These are phyloP conservation scores for Arthrobotrys conoides DNA, from an alignment of 2,329 filamentous ascomycete genomes.

Conservation along the genomic window DNA sequence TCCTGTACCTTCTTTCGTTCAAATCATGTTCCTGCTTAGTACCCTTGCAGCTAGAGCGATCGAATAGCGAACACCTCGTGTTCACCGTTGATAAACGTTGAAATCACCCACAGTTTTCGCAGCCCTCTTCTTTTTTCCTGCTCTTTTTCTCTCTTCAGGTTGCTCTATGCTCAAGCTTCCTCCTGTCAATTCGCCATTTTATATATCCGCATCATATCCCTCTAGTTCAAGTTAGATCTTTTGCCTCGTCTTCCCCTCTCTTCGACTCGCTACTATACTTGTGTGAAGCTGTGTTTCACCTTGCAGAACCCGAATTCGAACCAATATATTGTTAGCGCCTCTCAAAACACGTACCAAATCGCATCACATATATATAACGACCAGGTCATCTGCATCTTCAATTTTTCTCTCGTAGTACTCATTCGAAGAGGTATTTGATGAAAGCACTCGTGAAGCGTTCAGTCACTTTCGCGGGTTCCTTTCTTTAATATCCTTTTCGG, in stretches of 20 bases:
- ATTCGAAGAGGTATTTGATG: slow-evolving; percentile 16
- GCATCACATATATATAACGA: slow-evolving; percentile 35
- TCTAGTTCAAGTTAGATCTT: slow-evolving; percentile 29
- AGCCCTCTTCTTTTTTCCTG: slow-evolving; percentile 31
- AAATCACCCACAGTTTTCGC: slow-evolving; percentile 31
- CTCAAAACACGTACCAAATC: slow-evolving; percentile 45
- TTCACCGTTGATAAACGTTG: slow-evolving; percentile 52
- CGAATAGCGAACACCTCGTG: slow-evolving; percentile 38
- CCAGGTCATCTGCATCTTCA: slow-evolving; percentile 7
- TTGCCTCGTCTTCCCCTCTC: slow-evolving; percentile 40
- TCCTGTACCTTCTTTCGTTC: slow-evolving; percentile 51
- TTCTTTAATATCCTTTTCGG: slow-evolving; percentile 39
- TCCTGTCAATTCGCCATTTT: slow-evolving; percentile 53
- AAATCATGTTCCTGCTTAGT: slow-evolving; percentile 51
- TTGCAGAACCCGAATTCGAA: slow-evolving; percentile 45
- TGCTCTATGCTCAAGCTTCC: slow-evolving; percentile 59
- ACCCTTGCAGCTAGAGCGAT: slow-evolving; percentile 53
- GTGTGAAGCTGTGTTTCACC: slow-evolving; percentile 61
- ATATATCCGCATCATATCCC: slow-evolving; percentile 48
- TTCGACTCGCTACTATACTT: slow-evolving; percentile 44
- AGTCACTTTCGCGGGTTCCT: slow-evolving; percentile 50
- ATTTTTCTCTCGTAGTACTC: slow-evolving; percentile 4
- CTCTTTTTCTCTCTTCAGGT: slow-evolving; percentile 47
- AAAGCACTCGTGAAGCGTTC: slow-evolving; percentile 53
- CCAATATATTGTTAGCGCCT: slow-evolving; percentile 56